These are phyloP conservation scores for Xylaria sp. DNA, from an alignment of 2,329 filamentous ascomycete genomes.

Conservation along the genomic window DNA sequence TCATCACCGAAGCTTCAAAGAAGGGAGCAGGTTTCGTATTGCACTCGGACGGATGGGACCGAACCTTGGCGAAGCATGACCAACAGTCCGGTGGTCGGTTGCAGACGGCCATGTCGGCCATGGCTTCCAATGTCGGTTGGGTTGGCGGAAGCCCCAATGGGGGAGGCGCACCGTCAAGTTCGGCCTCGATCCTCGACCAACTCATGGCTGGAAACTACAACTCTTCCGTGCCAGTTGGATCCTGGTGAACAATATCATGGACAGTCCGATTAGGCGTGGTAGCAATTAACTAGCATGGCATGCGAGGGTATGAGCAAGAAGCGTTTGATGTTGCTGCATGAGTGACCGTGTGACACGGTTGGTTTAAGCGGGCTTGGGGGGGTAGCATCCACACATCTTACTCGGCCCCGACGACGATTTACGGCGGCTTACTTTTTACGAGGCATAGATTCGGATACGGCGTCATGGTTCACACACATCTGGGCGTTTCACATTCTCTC, in stretches of 20 bases:
- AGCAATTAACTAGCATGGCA: constrained; percentile 3
- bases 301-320: constrained; percentile 1
- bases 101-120: constrained; percentile 79
- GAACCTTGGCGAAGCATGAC: constrained; percentile 87
- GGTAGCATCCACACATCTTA: constrained; percentile 36
- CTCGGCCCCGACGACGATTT: constrained; percentile 40
- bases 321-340: constrained; percentile 24
- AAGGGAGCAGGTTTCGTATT: constrained; percentile 88
- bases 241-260: constrained; percentile 57
- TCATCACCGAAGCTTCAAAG: constrained; percentile 91
- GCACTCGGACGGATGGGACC: constrained; percentile 92
- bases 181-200: constrained; percentile 70
- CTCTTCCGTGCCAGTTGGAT: constrained; percentile 70
- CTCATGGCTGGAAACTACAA: constrained; percentile 70
- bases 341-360: constrained; percentile 25
- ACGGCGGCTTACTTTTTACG: constrained; percentile 41
- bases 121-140: constrained; percentile 81
- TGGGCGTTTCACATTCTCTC: constrained; percentile 41
- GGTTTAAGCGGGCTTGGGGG: constrained; percentile 33
- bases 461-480: constrained; percentile 37
- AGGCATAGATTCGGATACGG: constrained; percentile 44
- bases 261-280: not conserved
- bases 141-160: constrained; percentile 62
- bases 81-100: constrained; percentile 85
- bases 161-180: constrained; percentile 52